Conservation (phyloP, 371 early-diverging fungal species). For the Apophysomyces ossiformis region DNA sequence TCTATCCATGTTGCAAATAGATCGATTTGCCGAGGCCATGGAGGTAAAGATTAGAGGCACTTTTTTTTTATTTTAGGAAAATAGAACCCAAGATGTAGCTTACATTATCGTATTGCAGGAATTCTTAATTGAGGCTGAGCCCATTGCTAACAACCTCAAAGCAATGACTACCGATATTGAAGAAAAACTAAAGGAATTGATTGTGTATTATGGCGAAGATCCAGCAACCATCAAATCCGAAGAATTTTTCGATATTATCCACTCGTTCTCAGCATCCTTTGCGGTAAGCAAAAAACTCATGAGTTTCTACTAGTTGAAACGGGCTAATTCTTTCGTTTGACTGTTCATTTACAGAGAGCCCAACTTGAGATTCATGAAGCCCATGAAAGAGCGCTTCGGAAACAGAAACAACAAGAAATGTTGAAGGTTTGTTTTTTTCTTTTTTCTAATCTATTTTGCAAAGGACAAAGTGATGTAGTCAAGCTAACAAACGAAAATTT, state of each 20-base stretch:
- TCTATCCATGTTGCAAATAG: constrained; percentile 53
- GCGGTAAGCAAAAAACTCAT: constrained; percentile 27
- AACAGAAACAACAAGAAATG: constrained; percentile 26
- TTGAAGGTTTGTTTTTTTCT: background rate
- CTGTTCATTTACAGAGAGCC: constrained; percentile 19
- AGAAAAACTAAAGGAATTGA: constrained; percentile 61
- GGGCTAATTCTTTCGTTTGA: no score
- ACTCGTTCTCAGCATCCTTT: constrained; percentile 46
- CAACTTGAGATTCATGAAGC: constrained; percentile 34
- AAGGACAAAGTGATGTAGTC: background rate
- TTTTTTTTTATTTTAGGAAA: background rate
- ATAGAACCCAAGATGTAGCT: background rate
- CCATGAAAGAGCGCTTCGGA: constrained; percentile 26
- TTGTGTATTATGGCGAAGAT: constrained; percentile 85
- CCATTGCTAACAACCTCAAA: constrained; percentile 41
- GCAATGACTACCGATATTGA: constrained; percentile 52
- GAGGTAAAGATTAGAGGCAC: constrained; percentile 37
- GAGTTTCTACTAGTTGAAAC: background rate
- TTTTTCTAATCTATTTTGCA: background rate
- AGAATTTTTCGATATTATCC: constrained; percentile 79
- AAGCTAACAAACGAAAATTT: background rate
- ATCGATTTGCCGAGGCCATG: constrained; percentile 71
- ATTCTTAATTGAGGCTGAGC: constrained; percentile 47
- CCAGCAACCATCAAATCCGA: constrained; percentile 76
- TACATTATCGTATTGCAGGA: constrained; percentile 22